Conservation (phyloP, 2,329 filamentous ascomycete species). For the Colletotrichum chlorophyti region DNA sequence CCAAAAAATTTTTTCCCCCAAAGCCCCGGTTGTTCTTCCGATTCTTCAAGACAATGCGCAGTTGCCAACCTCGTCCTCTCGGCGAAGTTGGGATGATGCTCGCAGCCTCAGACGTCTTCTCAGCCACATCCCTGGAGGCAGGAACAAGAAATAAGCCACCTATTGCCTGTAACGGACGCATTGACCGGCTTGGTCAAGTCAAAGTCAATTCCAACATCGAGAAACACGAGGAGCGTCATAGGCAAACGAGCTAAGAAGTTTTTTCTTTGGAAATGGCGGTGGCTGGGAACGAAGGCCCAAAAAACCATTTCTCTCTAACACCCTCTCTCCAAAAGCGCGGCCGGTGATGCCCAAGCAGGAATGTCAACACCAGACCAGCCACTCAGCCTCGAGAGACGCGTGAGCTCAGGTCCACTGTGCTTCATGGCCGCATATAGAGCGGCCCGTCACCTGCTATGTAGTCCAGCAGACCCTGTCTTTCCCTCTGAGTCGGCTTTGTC, state of each 20-base stretch:
- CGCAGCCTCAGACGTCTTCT: constrained; percentile 19
- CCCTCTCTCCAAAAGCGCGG: constrained; percentile 15
- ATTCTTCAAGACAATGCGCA: constrained; percentile 15
- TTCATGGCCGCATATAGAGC: constrained; percentile 34
- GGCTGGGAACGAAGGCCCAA: constrained; percentile 26
- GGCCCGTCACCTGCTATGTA: constrained; percentile 29
- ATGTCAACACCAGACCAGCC: constrained; percentile 22
- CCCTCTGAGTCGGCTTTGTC: constrained; percentile 13
- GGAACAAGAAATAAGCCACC: constrained; percentile 22
- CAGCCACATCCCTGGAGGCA: constrained; percentile 29
- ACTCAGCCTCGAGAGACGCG: constrained; percentile 27
- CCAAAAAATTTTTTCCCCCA: neutral
- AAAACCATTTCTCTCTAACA: no score
- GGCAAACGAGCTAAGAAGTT: neutral
- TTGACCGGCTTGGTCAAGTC: neutral
- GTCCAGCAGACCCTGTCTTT: no score
- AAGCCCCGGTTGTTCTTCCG: constrained; percentile 19
- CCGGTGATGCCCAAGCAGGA: constrained; percentile 28
- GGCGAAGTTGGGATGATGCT: constrained; percentile 24
- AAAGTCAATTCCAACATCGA: constrained; percentile 27
- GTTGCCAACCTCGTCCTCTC: constrained; percentile 22
- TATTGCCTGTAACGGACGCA: constrained; percentile 9
- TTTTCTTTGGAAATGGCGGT: constrained; percentile 14
- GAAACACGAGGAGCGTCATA: neutral
- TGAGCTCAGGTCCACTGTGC: constrained; percentile 34